Evolutionary conservation across 192 early-diverging fungal genomes (phyloP).

Genomic region (Backusella psychrophila): DNA sequence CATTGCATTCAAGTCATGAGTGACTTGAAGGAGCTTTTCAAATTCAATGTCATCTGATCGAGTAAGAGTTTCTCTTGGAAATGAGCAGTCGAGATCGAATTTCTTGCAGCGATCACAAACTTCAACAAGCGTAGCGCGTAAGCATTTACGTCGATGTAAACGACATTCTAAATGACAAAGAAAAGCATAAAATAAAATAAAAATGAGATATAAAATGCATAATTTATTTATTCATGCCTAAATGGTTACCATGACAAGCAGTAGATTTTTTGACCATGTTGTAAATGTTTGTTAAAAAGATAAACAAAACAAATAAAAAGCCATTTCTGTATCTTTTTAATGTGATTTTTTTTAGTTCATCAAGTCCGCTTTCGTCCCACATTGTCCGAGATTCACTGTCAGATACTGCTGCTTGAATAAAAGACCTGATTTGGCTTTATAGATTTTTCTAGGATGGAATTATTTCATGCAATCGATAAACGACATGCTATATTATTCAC

Average conservation of each 20-base stretch:
- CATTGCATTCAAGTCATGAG: not conserved
- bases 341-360: not conserved
- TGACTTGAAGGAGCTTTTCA: not conserved
- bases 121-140: not conserved
- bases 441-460: not conserved
- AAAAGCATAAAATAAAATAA: not conserved
- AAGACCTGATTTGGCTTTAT: not conserved
- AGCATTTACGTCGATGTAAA: not conserved
- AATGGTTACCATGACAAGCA: not conserved
- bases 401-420: not conserved
- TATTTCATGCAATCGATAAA: not conserved
- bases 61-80: not conserved
- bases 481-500: too few species aligned
- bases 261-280: not conserved
- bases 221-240: not conserved
- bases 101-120: not conserved
- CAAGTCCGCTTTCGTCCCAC: not conserved
- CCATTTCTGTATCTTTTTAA: not conserved
- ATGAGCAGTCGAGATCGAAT: not conserved
- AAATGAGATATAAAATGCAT: not conserved
- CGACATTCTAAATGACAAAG: not conserved
- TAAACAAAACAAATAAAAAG: not conserved
- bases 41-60: not conserved
- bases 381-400: not conserved
- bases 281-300: not conserved